Evolutionary conservation across 2,329 filamentous ascomycete genomes (phyloP).

Genomic region (Dothideomycetidae sp.): DNA sequence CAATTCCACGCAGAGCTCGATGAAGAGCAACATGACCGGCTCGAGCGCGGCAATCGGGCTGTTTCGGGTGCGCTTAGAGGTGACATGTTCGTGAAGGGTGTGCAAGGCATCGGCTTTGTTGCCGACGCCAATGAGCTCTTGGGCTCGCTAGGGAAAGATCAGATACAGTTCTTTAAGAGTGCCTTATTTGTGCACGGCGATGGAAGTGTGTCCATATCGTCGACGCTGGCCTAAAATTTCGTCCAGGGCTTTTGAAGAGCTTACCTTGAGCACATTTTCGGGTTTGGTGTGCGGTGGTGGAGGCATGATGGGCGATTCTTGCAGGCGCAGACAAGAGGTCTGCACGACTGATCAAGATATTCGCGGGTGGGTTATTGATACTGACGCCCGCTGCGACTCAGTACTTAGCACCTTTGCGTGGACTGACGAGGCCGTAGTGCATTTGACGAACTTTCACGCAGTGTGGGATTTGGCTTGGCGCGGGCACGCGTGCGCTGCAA

Average conservation of each 20-base stretch:
- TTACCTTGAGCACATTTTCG: constrained; percentile 89
- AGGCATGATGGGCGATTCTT: constrained; percentile 50
- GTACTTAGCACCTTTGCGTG: not conserved
- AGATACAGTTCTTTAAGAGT: not conserved
- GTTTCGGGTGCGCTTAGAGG: constrained; percentile 94
- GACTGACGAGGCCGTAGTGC: constrained; percentile 7
- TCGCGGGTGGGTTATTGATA: not conserved
- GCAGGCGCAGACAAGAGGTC: constrained; percentile 3
- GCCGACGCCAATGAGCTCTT: constrained; percentile 96
- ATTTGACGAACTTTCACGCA: constrained; percentile 8
- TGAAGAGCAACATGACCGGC: constrained; percentile 95
- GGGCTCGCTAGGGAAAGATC: constrained; percentile 49
- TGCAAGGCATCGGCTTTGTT: constrained; percentile 85
- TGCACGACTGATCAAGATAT: not conserved
- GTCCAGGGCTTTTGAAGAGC: constrained; percentile 14
- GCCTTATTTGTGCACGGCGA: not conserved
- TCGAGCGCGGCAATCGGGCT: constrained; percentile 90
- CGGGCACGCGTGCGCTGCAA: not conserved
- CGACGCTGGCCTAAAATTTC: too few species aligned
- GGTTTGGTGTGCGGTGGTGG: constrained; percentile 94
- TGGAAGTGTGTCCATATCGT: too few species aligned
- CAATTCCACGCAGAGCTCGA: constrained; percentile 91
- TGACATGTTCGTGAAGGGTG: constrained; percentile 97
- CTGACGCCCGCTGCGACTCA: not conserved
- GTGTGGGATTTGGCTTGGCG: constrained; percentile 2